phyloP scores from a whole-genome alignment of 768 basidiomycete species.

The Plicaturopsis crispa region DNA sequence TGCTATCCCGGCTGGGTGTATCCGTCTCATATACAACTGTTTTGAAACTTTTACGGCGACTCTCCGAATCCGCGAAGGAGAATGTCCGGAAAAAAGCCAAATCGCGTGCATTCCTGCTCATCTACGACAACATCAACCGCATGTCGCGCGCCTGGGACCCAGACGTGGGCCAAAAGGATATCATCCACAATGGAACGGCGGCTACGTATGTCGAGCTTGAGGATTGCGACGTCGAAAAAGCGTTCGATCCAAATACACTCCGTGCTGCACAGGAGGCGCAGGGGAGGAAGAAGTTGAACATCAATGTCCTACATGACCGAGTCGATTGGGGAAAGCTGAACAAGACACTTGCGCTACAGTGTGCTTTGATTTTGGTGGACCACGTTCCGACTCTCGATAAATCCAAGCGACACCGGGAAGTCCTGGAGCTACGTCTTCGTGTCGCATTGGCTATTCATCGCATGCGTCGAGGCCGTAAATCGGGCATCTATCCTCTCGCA shows the following conservation, averaged over 20 bases:
- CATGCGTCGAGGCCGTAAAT: constrained; percentile 9
- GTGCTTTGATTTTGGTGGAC: background rate
- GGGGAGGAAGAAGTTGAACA: too few species aligned
- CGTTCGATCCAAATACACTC: too few species aligned
- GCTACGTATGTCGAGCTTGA: constrained; percentile 12
- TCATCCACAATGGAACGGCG: constrained; percentile 14
- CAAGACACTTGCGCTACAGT: background rate
- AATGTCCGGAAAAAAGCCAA: constrained; percentile 5
- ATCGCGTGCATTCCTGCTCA: constrained; percentile 8
- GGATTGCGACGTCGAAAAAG: too few species aligned
- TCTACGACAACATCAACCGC: constrained; percentile 17
- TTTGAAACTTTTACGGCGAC: constrained; percentile 6
- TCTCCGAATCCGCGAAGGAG: constrained; percentile 7
- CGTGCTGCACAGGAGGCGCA: too few species aligned
- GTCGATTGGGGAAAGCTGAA: constrained; percentile 1
- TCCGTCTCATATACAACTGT: constrained; percentile 13
- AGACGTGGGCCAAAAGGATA: constrained; percentile 10
- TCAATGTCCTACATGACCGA: constrained; percentile 3
- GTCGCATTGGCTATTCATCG: constrained; percentile 5
- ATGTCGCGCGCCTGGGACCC: constrained; percentile 14
- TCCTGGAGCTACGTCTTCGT: background rate
- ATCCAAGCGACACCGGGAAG: too few species aligned
- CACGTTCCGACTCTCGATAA: too few species aligned
- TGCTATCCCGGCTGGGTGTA: constrained; percentile 12
- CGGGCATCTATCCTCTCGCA: constrained; percentile 5